Conservation (phyloP, 2,329 filamentous ascomycete species). For the Apiospora hydei region DNA sequence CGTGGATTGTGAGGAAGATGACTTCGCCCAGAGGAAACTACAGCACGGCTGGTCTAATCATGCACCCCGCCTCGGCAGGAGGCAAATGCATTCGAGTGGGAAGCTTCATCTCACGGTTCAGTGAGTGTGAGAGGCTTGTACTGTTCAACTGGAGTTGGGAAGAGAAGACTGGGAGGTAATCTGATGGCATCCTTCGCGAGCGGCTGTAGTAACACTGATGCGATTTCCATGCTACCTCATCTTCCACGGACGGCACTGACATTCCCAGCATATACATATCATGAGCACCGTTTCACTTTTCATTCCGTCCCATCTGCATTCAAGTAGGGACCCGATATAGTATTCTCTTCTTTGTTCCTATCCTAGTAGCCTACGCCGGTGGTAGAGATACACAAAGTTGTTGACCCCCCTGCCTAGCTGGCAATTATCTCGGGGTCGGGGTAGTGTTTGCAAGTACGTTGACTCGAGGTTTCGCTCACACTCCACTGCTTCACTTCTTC, state of each 20-base stretch:
- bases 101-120: neutral
- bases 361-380: conserved; percentile 14
- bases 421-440: neutral
- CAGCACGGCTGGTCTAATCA: neutral
- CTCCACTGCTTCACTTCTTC: conserved; percentile 11
- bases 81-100: neutral
- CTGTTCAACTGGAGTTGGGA: neutral
- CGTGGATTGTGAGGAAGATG: neutral
- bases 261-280: neutral
- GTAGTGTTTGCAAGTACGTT: neutral
- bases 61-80: neutral
- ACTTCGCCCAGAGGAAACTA: too few relatives aligned
- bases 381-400: neutral
- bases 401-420: neutral
- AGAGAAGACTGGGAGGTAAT: neutral
- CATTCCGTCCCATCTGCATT: neutral
- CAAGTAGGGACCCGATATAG: neutral
- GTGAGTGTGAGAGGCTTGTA: neutral
- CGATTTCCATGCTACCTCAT: too few relatives aligned
- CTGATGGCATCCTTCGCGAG: neutral
- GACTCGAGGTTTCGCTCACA: neutral
- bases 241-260: too few relatives aligned
- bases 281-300: neutral
- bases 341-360: conserved; percentile 3
- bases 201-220: too few relatives aligned